Conservation (phyloP, 768 basidiomycete species). For the Lepiota venenata region DNA sequence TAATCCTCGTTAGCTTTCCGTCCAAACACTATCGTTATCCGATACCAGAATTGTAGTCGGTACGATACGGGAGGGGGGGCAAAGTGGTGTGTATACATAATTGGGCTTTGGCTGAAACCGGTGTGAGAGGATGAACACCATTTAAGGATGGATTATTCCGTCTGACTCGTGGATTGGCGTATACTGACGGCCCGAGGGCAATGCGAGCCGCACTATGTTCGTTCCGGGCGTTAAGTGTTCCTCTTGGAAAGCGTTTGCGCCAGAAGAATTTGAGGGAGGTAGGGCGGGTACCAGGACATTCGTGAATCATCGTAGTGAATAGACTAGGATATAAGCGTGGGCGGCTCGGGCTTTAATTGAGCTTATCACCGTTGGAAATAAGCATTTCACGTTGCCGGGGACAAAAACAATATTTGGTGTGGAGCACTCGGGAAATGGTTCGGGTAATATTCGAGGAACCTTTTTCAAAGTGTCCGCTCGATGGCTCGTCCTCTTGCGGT, state of each 20-base stretch:
- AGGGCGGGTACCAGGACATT: no score
- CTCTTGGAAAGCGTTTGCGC: background rate
- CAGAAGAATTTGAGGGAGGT: background rate
- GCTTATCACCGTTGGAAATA: slow-evolving; percentile 11
- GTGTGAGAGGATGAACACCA: slow-evolving; percentile 6
- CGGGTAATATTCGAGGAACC: slow-evolving; percentile 4
- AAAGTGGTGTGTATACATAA: background rate
- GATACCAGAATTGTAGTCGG: no score
- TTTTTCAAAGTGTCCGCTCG: slow-evolving; percentile 10
- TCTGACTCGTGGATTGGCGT: background rate
- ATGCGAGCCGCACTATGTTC: no score
- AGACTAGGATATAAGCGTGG: background rate
- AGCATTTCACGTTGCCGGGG: background rate
- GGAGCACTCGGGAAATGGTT: slow-evolving; percentile 1
- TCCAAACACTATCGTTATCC: no score
- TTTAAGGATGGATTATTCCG: slow-evolving; percentile 4
- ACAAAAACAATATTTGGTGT: background rate
- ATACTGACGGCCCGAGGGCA: no score
- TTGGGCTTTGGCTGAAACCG: background rate
- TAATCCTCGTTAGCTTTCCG: no score
- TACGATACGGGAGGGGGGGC: no score
- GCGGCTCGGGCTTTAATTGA: background rate
- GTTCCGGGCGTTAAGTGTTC: no score
- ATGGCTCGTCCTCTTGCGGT: slow-evolving; percentile 11
- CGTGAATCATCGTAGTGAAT: no score